phyloP scores from a whole-genome alignment of 352 stramenopile species.

The Pythium guiyangense region DNA sequence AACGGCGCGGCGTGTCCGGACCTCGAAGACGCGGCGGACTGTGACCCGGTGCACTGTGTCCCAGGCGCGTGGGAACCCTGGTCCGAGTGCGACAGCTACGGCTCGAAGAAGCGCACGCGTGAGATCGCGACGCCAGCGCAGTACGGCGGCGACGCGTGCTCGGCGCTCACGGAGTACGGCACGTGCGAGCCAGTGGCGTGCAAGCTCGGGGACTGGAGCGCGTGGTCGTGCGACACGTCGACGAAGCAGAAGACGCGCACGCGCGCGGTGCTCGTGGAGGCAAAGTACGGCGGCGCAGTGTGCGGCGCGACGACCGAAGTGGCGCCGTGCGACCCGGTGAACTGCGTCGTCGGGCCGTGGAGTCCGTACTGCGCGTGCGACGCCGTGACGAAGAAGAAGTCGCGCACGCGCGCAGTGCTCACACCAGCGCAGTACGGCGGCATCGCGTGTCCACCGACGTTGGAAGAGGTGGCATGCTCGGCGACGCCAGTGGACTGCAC shows the following conservation, averaged over 20 bases:
- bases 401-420: constrained; percentile 25
- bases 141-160: constrained; percentile 39
- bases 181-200: constrained; percentile 44
- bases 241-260: constrained; percentile 33
- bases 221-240: constrained; percentile 29
- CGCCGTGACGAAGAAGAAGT: constrained; percentile 18
- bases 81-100: constrained; percentile 26
- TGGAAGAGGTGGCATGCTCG: constrained; percentile 13
- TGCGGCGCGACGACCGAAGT: constrained; percentile 26
- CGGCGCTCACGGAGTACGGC: constrained; percentile 19
- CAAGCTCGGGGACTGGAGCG: constrained; percentile 29
- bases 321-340: constrained; percentile 37
- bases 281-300: constrained; percentile 30
- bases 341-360: constrained; percentile 39
- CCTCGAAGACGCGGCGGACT: constrained; percentile 20
- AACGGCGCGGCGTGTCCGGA: constrained; percentile 24
- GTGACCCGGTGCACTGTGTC: constrained; percentile 36
- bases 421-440: constrained; percentile 30
- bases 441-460: constrained; percentile 19
- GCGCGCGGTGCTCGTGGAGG: constrained; percentile 19
- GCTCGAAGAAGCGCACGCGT: constrained; percentile 30
- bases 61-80: constrained; percentile 25
- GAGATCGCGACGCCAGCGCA: constrained; percentile 15
- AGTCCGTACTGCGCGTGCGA: constrained; percentile 28
- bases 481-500: constrained; percentile 20